Evolutionary conservation across 345 rosid species (phyloP).

Genomic region (Microthlaspi erraticum): DNA sequence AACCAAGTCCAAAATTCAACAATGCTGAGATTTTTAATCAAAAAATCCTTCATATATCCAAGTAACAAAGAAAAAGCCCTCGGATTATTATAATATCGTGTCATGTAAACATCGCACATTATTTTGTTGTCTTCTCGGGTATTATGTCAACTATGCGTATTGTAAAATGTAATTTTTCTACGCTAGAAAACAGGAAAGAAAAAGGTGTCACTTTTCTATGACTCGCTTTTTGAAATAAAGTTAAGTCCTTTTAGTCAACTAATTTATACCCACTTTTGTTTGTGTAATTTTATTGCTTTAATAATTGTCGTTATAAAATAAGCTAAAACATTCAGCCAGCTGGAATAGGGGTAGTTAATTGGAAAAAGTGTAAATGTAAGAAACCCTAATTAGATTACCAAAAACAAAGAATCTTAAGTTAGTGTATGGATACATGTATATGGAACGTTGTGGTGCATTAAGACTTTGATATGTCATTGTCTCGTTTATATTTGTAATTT

Average conservation of each 20-base stretch:
- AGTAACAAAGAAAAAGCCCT: too few species aligned
- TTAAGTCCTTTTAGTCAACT: constrained; percentile 36
- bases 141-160: constrained; percentile 16
- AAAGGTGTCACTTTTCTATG: constrained; percentile 24
- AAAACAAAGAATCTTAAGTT: constrained; percentile 19
- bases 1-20: background rate
- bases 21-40: background rate
- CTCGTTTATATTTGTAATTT: constrained; percentile 18
- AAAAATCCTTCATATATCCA: too few species aligned
- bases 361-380: background rate
- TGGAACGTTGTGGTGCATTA: constrained; percentile 38
- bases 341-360: constrained; percentile 13
- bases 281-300: constrained; percentile 23
- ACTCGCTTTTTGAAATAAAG: constrained; percentile 38
- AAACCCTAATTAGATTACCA: constrained; percentile 30
- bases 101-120: constrained; percentile 2
- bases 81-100: background rate
- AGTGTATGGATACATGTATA: constrained; percentile 34
- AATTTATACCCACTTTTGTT: constrained; percentile 36
- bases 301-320: constrained; percentile 4
- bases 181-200: constrained; percentile 25
- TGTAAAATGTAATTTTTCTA: constrained; percentile 11
- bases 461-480: constrained; percentile 38
- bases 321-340: constrained; percentile 37
- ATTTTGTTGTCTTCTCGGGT: background rate